Conservation (phyloP, 2,329 filamentous ascomycete species). For the Aspergillus novofumigatus region DNA sequence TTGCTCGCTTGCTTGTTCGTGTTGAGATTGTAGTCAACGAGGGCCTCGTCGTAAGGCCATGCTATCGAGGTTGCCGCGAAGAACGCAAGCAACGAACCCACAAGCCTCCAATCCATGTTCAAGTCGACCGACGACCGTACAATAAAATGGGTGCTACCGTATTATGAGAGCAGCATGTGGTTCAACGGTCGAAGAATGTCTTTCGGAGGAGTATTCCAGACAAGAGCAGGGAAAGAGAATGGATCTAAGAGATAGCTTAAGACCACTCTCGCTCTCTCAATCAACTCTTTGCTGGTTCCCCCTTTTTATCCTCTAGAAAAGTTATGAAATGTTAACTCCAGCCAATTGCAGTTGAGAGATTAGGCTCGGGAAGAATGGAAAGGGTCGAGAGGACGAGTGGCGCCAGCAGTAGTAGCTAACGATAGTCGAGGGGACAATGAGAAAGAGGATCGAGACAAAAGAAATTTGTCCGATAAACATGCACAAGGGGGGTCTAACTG, state of each 20-base stretch:
- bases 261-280: not conserved
- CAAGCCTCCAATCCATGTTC: constrained; percentile 31
- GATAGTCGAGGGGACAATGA: not conserved
- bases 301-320: not conserved
- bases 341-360: not conserved
- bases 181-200: constrained; percentile 1
- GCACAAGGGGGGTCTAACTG: not conserved
- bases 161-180: constrained; percentile 16
- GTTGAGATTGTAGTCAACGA: constrained; percentile 58
- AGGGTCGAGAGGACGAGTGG: not conserved
- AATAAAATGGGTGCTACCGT: not conserved
- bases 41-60: constrained; percentile 48
- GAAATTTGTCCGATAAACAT: not conserved
- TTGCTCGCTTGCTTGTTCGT: constrained; percentile 52
- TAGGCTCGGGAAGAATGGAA: not conserved
- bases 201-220: not conserved
- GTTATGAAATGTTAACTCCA: not conserved
- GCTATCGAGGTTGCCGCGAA: constrained; percentile 22
- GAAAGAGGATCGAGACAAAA: not conserved
- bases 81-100: constrained; percentile 23
- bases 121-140: not conserved
- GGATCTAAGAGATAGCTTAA: not conserved
- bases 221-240: not conserved
- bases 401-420: not conserved
- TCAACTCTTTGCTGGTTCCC: not conserved